A percentile compares a stretch with the other conserved stretches of the same genome.
These are phyloP conservation scores for Geosmithia flava DNA, from an alignment of 2,329 filamentous ascomycete genomes.

Conservation along the genomic window DNA sequence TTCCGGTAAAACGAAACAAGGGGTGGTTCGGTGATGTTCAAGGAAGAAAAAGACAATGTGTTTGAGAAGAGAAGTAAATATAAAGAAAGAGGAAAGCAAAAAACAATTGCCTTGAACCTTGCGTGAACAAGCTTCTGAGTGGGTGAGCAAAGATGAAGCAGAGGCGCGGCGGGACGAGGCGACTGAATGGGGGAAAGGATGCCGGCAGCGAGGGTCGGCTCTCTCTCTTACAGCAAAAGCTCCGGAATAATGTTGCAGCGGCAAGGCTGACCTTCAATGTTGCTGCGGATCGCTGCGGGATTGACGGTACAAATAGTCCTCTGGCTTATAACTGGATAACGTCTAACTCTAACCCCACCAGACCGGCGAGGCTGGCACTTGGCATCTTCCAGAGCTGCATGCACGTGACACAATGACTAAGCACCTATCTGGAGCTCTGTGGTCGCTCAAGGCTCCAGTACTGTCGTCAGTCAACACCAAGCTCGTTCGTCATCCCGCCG, in stretches of 20 bases:
- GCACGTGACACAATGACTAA: conserved; percentile 8
- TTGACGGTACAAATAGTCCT: too few species aligned
- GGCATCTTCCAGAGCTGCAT: background rate
- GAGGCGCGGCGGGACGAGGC: background rate
- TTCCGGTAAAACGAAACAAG: conserved; percentile 1
- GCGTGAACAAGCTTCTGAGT: conserved; percentile 2
- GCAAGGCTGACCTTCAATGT: conserved; percentile 3
- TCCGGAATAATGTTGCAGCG: conserved; percentile 18
- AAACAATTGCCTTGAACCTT: conserved; percentile 8
- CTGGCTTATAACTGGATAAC: background rate
- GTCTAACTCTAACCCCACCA: background rate
- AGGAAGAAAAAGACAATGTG: background rate
- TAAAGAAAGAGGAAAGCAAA: background rate
- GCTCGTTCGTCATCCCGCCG: background rate
- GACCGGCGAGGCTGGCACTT: background rate
- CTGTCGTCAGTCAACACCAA: conserved; percentile 17
- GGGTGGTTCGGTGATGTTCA: background rate
- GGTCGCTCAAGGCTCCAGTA: conserved; percentile 16
- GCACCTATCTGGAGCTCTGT: conserved; percentile 2
- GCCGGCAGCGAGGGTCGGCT: conserved; percentile 4
- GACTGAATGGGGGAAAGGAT: conserved; percentile 1
- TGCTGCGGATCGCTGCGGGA: background rate
- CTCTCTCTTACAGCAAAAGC: conserved; percentile 4
- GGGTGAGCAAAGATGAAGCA: conserved; percentile 1
- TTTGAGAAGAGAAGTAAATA: background rate